Evolutionary conservation across 2,329 filamentous ascomycete genomes (phyloP).

Genomic region (Fusarium buxicola): DNA sequence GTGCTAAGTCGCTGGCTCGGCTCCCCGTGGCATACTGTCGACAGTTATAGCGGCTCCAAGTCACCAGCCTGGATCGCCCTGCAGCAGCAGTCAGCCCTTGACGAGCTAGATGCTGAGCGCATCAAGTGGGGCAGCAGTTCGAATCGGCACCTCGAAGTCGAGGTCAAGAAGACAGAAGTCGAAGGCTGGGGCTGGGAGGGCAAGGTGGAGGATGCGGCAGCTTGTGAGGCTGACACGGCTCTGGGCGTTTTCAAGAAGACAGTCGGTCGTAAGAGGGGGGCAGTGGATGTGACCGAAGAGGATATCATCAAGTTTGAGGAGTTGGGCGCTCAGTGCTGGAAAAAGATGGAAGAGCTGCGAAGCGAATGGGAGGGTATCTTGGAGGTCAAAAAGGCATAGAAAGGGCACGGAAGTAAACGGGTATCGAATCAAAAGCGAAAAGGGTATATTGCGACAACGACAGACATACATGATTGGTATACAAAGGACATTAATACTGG

Average conservation of each 20-base stretch:
- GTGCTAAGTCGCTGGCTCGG: constrained; percentile 81
- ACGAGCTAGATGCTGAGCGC: constrained; percentile 65
- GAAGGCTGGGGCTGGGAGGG: constrained; percentile 86
- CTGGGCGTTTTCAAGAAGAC: constrained; percentile 62
- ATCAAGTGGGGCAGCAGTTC: constrained; percentile 88
- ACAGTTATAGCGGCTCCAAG: constrained; percentile 80
- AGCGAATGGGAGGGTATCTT: constrained; percentile 68
- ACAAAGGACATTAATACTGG: constrained; percentile 21
- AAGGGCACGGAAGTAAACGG: not conserved
- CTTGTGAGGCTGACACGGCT: constrained; percentile 56
- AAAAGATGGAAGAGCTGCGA: constrained; percentile 77
- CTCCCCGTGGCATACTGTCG: constrained; percentile 87
- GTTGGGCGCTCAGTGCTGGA: constrained; percentile 72
- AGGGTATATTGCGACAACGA: constrained; percentile 44
- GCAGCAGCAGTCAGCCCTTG: constrained; percentile 70
- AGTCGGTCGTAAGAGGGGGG: constrained; percentile 69
- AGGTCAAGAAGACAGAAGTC: constrained; percentile 82
- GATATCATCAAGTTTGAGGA: constrained; percentile 71
- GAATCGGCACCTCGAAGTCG: constrained; percentile 66
- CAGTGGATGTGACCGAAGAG: constrained; percentile 70
- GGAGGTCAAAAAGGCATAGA: constrained; percentile 29
- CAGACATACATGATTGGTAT: constrained; percentile 20
- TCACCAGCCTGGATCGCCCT: constrained; percentile 84
- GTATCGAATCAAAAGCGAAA: constrained; percentile 23
- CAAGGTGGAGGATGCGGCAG: constrained; percentile 59